Percentiles rank a stretch among this genome's conserved stretches.
Conservation (phyloP, 1,284 basidiomycete species). For the Golubevia pallescens region DNA sequence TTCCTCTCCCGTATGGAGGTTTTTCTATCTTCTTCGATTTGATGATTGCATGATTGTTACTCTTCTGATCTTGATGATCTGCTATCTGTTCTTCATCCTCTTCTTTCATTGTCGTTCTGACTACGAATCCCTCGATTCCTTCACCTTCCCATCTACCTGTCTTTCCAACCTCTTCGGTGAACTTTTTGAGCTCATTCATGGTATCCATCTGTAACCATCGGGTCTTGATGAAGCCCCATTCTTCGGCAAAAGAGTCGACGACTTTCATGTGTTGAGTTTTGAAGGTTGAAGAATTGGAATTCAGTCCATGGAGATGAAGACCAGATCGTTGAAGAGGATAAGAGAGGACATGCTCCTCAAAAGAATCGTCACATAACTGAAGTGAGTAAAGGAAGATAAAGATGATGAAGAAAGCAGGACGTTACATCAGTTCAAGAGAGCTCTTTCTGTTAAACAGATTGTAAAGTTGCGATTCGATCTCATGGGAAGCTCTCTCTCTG, state of each 20-base stretch:
- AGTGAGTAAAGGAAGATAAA: background rate
- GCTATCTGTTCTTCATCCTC: no score
- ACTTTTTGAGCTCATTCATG: conserved; percentile 75
- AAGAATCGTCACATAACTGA: conserved; percentile 93
- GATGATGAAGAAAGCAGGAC: conserved; percentile 1
- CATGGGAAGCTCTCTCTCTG: background rate
- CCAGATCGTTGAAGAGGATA: conserved; percentile 84
- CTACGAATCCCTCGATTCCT: conserved; percentile 93
- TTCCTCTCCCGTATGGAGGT: conserved; percentile 47
- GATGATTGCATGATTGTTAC: conserved; percentile 1
- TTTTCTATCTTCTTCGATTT: background rate
- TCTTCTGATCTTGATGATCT: no score
- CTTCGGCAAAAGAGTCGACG: conserved; percentile 76
- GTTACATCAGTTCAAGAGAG: background rate
- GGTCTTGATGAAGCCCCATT: conserved; percentile 92
- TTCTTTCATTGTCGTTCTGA: conserved; percentile 67
- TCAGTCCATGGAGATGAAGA: conserved; percentile 78
- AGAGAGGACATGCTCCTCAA: conserved; percentile 94
- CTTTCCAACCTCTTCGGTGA: conserved; percentile 74
- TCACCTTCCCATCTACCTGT: conserved; percentile 81
- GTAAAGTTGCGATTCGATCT: background rate
- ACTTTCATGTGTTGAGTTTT: conserved; percentile 66
- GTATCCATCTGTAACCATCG: conserved; percentile 71
- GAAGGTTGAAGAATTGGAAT: conserved; percentile 41
- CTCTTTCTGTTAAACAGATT: no score